These are phyloP conservation scores for Stenocarpella maydis DNA, from an alignment of 2,329 filamentous ascomycete genomes.

Conservation along the genomic window DNA sequence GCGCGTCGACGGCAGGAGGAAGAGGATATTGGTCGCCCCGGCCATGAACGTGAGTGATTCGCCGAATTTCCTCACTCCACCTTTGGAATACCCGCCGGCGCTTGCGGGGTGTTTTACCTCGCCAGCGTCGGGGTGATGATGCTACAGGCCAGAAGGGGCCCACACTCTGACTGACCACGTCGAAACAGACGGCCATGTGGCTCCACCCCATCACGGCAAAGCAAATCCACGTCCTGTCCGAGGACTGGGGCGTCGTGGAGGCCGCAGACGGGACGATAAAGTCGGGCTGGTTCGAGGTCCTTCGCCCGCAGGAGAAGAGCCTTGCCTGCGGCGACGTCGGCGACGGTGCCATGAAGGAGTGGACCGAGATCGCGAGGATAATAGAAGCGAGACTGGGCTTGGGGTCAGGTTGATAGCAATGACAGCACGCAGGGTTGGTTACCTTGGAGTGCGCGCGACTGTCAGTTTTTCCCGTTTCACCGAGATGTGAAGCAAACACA, in stretches of 20 bases:
- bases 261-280: conserved; percentile 40
- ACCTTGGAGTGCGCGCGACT: neutral
- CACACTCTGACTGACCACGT: neutral
- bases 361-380: conserved; percentile 74
- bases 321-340: conserved; percentile 88
- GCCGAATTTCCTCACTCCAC: neutral
- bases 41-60: conserved; percentile 34
- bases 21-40: conserved; percentile 77
- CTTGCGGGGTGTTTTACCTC: neutral
- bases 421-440: neutral
- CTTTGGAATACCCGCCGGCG: neutral
- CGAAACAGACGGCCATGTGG: conserved; percentile 72
- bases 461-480: neutral
- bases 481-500: neutral
- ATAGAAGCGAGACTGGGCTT: conserved; percentile 64
- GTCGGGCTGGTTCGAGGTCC: conserved; percentile 67
- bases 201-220: conserved; percentile 79
- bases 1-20: conserved; percentile 62
- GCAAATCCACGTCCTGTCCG: conserved; percentile 73
- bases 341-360: conserved; percentile 83
- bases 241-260: conserved; percentile 72
- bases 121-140: neutral
- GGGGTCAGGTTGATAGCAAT: neutral
- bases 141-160: neutral
- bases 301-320: conserved; percentile 77